Percentiles rank a stretch among this genome's conserved stretches.
Conservation (phyloP, 768 basidiomycete species). For the Trametes gibbosa region DNA sequence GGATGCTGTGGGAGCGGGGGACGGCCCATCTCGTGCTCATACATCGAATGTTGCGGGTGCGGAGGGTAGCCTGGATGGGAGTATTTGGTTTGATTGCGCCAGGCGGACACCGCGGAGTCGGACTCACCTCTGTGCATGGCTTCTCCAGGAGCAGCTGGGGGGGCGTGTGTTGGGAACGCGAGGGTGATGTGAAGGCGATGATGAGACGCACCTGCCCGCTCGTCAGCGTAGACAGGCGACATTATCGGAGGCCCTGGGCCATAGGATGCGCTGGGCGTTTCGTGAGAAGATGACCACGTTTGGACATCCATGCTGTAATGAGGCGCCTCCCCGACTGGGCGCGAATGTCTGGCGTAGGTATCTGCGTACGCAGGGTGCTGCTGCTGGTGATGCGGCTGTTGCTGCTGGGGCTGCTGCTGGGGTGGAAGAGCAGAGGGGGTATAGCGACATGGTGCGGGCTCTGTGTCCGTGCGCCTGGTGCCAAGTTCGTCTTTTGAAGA, state of each 20-base stretch:
- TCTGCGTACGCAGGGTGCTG: conserved; percentile 27
- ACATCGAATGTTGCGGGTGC: conserved; percentile 16
- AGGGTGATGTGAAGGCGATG: conserved; percentile 1
- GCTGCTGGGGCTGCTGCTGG: background rate
- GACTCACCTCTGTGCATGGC: conserved; percentile 12
- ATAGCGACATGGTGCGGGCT: conserved; percentile 35
- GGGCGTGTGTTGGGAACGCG: background rate
- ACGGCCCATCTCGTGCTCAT: conserved; percentile 18
- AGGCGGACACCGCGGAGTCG: background rate
- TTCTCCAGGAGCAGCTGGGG: conserved; percentile 7
- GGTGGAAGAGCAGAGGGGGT: conserved; percentile 26
- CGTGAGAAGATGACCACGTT: conserved; percentile 33
- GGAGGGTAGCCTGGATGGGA: background rate
- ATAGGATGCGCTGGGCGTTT: conserved; percentile 38
- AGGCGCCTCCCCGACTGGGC: conserved; percentile 22
- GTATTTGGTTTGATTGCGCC: background rate
- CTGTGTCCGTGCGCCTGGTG: conserved; percentile 35
- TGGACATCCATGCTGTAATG: conserved; percentile 27
- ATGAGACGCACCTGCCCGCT: conserved; percentile 49
- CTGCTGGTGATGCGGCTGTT: conserved; percentile 10
- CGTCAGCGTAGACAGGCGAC: conserved; percentile 52
- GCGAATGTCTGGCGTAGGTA: conserved; percentile 18
- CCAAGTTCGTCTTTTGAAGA: conserved; percentile 36
- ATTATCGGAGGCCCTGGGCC: conserved; percentile 43
- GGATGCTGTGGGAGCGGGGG: conserved; percentile 9